A percentile compares a stretch with the other conserved stretches of the same genome.
Conservation (phyloP, 768 basidiomycete species). For the Agaricus bisporus region DNA sequence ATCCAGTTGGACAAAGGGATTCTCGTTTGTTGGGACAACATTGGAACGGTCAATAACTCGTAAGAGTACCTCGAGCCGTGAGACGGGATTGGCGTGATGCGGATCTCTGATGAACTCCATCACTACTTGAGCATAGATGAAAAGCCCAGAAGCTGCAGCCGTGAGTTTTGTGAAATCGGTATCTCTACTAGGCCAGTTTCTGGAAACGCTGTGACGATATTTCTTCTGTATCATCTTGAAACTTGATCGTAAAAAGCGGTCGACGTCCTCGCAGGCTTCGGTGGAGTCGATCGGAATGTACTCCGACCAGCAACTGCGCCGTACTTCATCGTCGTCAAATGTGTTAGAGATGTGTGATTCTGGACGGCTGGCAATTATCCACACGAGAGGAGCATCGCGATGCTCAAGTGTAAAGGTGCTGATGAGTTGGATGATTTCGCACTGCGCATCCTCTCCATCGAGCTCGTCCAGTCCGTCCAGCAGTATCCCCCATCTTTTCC, state of each 20-base stretch:
- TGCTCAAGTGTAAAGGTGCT: background rate
- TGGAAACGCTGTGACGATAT: too few relatives aligned
- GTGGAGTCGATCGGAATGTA: background rate
- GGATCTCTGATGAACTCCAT: too few relatives aligned
- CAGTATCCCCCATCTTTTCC: background rate
- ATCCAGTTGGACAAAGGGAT: too few relatives aligned
- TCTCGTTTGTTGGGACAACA: too few relatives aligned
- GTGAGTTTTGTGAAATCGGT: too few relatives aligned
- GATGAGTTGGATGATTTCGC: background rate
- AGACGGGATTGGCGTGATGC: too few relatives aligned
- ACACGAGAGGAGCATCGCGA: background rate
- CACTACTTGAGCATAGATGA: too few relatives aligned
- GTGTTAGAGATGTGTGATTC: background rate
- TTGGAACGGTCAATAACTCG: too few relatives aligned
- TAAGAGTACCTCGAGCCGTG: too few relatives aligned
- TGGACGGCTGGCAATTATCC: background rate
- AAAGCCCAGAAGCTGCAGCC: too few relatives aligned
- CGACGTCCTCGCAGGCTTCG: background rate
- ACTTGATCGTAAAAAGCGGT: background rate
- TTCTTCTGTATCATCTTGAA: too few relatives aligned
- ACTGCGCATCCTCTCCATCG: background rate
- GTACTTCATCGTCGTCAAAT: background rate
- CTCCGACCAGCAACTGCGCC: background rate
- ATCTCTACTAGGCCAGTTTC: too few relatives aligned
- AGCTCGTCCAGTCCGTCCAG: constrained; percentile 1